Conservation (phyloP, 176 grass and related monocot genomes). For the Areca catechu region DNA sequence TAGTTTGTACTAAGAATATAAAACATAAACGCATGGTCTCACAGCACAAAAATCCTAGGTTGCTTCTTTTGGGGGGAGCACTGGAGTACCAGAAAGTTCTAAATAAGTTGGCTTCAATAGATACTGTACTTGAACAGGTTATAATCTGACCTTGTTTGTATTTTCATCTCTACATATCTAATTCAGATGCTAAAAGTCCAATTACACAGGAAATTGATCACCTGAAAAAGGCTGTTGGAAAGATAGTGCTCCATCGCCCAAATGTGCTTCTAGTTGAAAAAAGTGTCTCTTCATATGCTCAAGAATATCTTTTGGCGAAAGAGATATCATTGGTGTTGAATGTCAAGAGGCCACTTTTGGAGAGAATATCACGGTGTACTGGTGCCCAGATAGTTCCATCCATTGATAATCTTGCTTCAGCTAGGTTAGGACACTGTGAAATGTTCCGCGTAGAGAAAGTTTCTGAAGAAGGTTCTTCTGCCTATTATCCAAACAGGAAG, state of each 20-base stretch:
- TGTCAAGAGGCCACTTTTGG: conserved; percentile 75
- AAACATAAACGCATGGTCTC: conserved; percentile 90
- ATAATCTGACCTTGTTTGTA: background rate
- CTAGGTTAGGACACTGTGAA: conserved; percentile 61
- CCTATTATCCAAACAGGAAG: conserved; percentile 48
- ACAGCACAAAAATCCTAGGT: conserved; percentile 52
- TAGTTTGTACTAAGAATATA: conserved; percentile 94
- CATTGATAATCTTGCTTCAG: conserved; percentile 49
- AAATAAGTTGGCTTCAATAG: conserved; percentile 74
- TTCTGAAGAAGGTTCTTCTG: conserved; percentile 23
- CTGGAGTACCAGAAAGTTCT: conserved; percentile 75
- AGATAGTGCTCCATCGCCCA: conserved; percentile 59
- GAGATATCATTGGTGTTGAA: conserved; percentile 87
- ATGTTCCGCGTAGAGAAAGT: conserved; percentile 79
- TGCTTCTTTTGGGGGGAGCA: conserved; percentile 83
- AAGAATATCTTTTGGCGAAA: conserved; percentile 61
- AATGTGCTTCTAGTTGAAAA: conserved; percentile 87
- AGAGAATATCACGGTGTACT: conserved; percentile 81
- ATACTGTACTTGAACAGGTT: conserved; percentile 74
- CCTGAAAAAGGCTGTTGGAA: conserved; percentile 44
- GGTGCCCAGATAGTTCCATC: conserved; percentile 78
- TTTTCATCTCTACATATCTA: conserved; percentile 13
- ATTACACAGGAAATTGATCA: conserved; percentile 62
- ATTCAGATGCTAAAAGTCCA: background rate
- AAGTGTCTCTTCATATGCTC: conserved; percentile 80